Base-by-base conservation (phyloP, 2,329 filamentous ascomycete genomes). In the Calonectria hongkongensis region DNA sequence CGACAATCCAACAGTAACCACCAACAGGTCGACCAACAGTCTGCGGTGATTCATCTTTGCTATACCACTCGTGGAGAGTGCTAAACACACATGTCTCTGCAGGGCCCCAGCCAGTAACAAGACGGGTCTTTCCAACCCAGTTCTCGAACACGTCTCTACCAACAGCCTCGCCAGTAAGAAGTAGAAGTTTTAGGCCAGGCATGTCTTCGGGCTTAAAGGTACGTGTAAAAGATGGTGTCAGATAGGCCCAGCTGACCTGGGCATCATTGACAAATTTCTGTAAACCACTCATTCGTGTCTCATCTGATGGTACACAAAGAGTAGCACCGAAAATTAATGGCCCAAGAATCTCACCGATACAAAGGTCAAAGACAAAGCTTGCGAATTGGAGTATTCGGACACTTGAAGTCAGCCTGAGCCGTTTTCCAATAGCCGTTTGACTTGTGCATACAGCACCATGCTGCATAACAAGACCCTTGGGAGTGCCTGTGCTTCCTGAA, bases 391-490 rank as follows among this genome's bases (percentile, higher is more conserved):
- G 58, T 9, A 63, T 63, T 25, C 41, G 25, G 4, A 63, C 58
- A 4, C n/a, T n/a, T n/a, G n/a, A n/a, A n/a, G n/a, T n/a, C n/a
- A n/a, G 43, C 4, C 39, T 21, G 12, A 62, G 41, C 27, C 58
- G 58, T 25, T 62, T 62, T 15, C 41, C 41, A 30, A 62, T 62
- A 4, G 58, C 58, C 7, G 36, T 41, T 30, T 43, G 41, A 21
- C 58, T 45, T 45, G 56, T 43, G 9, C 56, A 62, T 4, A 62
- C 39, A 62, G 56, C 56, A 4, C 56, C 56, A 27, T 62, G 58
- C 15, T 62, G 58, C 36, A 80, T 65, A 5, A 75, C 63, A 10
- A 77, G 71, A 13, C 58, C 58, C 21, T 62, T 62, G 9, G 58
- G 58, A 12, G 27, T 45, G 28, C 58, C 58, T 18, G 58, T 62